Evolutionary conservation across 306 rosid species (phyloP).

Genomic region (Cucurbita argyrosperma): DNA sequence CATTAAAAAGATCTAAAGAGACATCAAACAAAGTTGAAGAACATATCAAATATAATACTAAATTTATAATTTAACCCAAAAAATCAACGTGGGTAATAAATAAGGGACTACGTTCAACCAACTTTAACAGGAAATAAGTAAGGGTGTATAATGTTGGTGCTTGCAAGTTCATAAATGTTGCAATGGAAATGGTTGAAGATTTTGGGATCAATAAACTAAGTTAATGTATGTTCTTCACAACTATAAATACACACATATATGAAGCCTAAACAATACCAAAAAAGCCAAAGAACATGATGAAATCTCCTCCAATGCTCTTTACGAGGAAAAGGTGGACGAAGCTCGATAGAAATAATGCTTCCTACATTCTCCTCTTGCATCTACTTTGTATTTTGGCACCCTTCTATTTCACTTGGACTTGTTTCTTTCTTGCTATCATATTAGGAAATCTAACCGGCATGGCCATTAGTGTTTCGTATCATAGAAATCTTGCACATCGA

Average conservation of each 20-base stretch:
- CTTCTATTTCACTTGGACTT: background rate
- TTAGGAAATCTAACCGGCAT: background rate
- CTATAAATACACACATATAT: background rate
- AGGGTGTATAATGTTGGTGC: background rate
- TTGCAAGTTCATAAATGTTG: background rate
- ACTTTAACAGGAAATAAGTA: background rate
- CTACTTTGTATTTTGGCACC: background rate
- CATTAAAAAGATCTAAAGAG: too few species aligned
- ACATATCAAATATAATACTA: too few species aligned
- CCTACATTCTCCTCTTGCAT: background rate
- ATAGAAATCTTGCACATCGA: conserved; percentile 46
- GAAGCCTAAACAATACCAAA: too few species aligned
- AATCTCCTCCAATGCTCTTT: background rate
- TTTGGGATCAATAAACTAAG: too few species aligned
- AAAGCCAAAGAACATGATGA: background rate
- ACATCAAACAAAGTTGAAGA: too few species aligned
- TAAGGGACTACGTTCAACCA: background rate
- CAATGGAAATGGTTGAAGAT: background rate
- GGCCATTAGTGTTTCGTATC: conserved; percentile 19
- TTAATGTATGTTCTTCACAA: background rate
- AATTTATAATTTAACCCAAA: too few species aligned
- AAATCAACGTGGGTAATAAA: background rate
- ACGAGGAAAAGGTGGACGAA: background rate
- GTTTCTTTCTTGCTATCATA: background rate
- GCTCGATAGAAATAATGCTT: background rate